phyloP scores from a whole-genome alignment of 2,329 filamentous ascomycete genomes.

The Fusarium vanettenii region DNA sequence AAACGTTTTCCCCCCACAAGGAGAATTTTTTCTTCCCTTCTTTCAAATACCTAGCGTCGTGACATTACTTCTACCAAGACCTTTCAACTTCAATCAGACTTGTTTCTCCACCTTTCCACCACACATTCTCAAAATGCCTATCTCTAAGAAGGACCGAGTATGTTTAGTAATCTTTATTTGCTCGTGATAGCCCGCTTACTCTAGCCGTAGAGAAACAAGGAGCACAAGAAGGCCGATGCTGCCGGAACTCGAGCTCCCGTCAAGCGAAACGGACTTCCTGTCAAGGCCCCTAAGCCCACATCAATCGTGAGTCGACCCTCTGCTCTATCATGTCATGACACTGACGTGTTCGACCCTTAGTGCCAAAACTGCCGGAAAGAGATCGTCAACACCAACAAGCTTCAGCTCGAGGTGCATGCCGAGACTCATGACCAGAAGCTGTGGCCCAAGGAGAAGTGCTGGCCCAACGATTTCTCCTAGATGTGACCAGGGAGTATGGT shows the following conservation, averaged over 20 bases:
- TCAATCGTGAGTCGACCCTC: slow-evolving; percentile 33
- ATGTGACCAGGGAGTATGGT: background rate
- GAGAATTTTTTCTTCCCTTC: slow-evolving; percentile 19
- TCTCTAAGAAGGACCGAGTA: slow-evolving; percentile 46
- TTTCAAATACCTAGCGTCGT: background rate
- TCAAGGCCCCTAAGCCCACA: slow-evolving; percentile 62
- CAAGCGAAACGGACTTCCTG: slow-evolving; percentile 66
- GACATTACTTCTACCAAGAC: slow-evolving; percentile 13
- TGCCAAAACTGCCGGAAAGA: slow-evolving; percentile 64
- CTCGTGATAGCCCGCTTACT: background rate
- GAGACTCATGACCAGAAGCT: slow-evolving; percentile 59
- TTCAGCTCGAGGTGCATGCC: slow-evolving; percentile 65
- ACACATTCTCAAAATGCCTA: slow-evolving; percentile 37
- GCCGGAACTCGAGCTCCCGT: slow-evolving; percentile 65
- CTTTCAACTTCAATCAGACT: slow-evolving; percentile 3
- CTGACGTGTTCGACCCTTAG: slow-evolving; percentile 39
- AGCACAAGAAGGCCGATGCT: slow-evolving; percentile 66
- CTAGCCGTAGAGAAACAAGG: slow-evolving; percentile 57
- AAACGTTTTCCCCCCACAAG: background rate
- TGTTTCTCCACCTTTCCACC: background rate
- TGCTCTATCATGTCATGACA: background rate
- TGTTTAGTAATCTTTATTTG: background rate
- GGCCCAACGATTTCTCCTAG: slow-evolving; percentile 60
- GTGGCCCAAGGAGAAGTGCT: slow-evolving; percentile 70
- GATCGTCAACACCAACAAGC: slow-evolving; percentile 62